phyloP scores from a whole-genome alignment of 495 filamentous ascomycete species.

The Talaromyces liani region DNA sequence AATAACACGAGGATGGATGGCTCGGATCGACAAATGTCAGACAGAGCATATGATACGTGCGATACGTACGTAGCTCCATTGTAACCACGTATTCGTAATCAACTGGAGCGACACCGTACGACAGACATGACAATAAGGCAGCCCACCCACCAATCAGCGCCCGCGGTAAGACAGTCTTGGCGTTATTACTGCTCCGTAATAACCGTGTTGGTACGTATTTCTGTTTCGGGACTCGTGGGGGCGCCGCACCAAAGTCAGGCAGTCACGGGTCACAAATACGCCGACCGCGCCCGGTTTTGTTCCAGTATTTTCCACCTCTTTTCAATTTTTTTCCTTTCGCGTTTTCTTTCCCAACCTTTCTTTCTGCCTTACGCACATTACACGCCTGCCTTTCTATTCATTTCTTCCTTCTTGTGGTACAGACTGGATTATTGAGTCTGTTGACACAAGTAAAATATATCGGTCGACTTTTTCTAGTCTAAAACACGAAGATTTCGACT shows the following conservation, averaged over 20 bases:
- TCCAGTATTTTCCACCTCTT: conserved; percentile 10
- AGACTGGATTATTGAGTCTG: not conserved
- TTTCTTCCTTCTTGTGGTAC: conserved; percentile 13
- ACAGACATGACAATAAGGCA: not conserved
- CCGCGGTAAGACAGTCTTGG: not conserved
- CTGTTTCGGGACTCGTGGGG: not conserved
- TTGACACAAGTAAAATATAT: not conserved
- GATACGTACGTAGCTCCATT: not conserved
- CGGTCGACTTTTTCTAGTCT: not conserved
- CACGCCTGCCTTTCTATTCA: conserved; percentile 5
- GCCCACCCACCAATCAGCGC: not conserved
- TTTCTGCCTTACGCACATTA: not conserved
- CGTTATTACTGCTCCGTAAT: not conserved
- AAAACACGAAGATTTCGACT: not conserved
- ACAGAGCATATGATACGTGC: not conserved
- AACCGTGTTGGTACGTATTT: not conserved
- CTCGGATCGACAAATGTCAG: not conserved
- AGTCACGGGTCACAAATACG: conserved; percentile 2
- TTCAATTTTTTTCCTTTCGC: conserved; percentile 9
- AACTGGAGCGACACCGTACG: not conserved
- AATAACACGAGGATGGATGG: not conserved
- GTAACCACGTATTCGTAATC: conserved; percentile 3
- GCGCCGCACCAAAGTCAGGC: not conserved
- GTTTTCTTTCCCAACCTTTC: conserved; percentile 15
- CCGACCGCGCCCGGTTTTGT: conserved; percentile 4